These are phyloP conservation scores for Wickerhamomyces pijperi DNA, from an alignment of 805 yeast genomes.

Conservation along the genomic window DNA sequence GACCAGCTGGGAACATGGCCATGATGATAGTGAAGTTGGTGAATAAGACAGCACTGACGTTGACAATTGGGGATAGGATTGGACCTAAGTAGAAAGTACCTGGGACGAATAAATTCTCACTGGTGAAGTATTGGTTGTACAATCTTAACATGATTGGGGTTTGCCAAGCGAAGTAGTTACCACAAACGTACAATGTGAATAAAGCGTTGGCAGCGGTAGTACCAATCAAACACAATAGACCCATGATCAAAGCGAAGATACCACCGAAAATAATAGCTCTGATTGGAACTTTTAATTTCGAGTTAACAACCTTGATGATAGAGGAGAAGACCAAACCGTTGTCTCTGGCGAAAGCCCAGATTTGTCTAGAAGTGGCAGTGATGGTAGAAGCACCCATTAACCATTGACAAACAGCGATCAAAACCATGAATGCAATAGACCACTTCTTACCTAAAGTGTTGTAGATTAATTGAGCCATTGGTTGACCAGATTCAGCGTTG, in stretches of 20 bases:
- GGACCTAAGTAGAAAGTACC: constrained; percentile 61
- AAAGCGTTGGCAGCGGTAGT: constrained; percentile 32
- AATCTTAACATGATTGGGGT: constrained; percentile 24
- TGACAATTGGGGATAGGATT: constrained; percentile 30
- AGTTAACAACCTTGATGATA: constrained; percentile 46
- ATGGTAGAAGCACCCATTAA: constrained; percentile 56
- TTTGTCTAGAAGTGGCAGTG: constrained; percentile 55
- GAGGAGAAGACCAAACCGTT: constrained; percentile 58
- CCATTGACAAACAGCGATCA: constrained; percentile 50
- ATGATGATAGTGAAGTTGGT: constrained; percentile 41
- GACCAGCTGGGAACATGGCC: constrained; percentile 48
- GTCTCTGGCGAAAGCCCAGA: constrained; percentile 71
- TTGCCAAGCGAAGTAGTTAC: constrained; percentile 32
- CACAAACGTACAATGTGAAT: constrained; percentile 31
- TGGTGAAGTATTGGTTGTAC: constrained; percentile 23
- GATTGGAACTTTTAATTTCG: constrained; percentile 47
- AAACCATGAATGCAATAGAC: constrained; percentile 55
- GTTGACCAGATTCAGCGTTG: constrained; percentile 39
- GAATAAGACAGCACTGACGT: constrained; percentile 37
- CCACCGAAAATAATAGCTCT: constrained; percentile 46
- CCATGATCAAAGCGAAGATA: constrained; percentile 23
- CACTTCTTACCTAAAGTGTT: constrained; percentile 55
- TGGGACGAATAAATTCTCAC: constrained; percentile 42
- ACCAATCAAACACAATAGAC: constrained; percentile 30
- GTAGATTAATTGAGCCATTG: constrained; percentile 53